A percentile compares a stretch with the other conserved stretches of the same genome.
Conservation (phyloP, 2,329 filamentous ascomycete genomes). For the Colletotrichum trifolii region DNA sequence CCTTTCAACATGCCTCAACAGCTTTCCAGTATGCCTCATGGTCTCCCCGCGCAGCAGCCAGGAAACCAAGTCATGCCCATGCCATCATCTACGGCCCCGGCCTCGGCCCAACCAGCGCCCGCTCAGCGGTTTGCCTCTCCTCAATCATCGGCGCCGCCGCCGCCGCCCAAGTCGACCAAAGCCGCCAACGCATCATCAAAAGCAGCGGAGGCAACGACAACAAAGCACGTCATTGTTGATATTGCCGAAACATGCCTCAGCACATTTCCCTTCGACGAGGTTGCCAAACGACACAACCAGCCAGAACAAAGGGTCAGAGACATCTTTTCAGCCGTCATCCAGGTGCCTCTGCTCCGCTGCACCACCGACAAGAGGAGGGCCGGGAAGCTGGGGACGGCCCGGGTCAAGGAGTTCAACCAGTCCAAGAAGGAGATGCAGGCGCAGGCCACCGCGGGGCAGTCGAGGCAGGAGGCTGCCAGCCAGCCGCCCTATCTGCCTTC, state of each 20-base stretch:
- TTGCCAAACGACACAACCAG: constrained; percentile 57
- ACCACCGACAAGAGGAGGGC: constrained; percentile 55
- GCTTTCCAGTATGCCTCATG: constrained; percentile 4
- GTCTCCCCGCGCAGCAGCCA: constrained; percentile 9
- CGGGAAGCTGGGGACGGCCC: constrained; percentile 52
- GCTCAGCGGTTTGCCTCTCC: not conserved
- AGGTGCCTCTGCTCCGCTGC: constrained; percentile 59
- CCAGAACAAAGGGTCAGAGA: constrained; percentile 57
- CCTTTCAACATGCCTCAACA: constrained; percentile 23
- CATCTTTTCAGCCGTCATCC: constrained; percentile 59
- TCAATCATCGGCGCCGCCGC: too few relatives aligned
- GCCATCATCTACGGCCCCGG: constrained; percentile 2
- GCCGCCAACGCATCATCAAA: too few relatives aligned
- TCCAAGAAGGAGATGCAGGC: constrained; percentile 50
- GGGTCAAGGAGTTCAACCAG: constrained; percentile 56
- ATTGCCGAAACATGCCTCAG: constrained; percentile 60
- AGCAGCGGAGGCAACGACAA: constrained; percentile 36
- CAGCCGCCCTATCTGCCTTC: constrained; percentile 26
- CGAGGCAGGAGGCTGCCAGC: constrained; percentile 4
- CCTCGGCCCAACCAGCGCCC: constrained; percentile 1
- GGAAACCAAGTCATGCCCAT: constrained; percentile 10
- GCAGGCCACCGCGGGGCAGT: constrained; percentile 6
- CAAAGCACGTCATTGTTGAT: constrained; percentile 58
- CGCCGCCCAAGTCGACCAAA: too few relatives aligned
- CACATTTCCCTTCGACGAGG: constrained; percentile 56